phyloP scores from a whole-genome alignment of 495 filamentous ascomycete species.

The Bacidia gigantensis region DNA sequence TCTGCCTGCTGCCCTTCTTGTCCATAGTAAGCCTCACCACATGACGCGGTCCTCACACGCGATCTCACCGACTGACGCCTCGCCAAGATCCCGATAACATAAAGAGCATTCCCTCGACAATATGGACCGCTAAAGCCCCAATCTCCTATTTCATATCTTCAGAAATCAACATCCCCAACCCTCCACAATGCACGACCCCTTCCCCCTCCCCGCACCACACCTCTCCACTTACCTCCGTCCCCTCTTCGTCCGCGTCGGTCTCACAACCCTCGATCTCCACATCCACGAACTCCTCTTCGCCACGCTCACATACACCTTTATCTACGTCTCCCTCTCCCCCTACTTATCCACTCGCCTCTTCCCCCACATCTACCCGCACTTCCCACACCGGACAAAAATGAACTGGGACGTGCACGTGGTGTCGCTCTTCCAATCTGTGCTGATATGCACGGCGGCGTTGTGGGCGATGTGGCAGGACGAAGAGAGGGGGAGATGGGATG shows the following conservation, averaged over 20 bases:
- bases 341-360: constrained; percentile 53
- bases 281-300: constrained; percentile 75
- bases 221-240: constrained; percentile 29
- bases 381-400: constrained; percentile 54
- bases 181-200: constrained; percentile 34
- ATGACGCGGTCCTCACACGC: not conserved
- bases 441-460: constrained; percentile 66
- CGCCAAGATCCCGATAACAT: no score
- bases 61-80: not conserved
- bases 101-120: no score
- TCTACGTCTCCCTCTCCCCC: constrained; percentile 63
- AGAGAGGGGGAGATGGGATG: constrained; percentile 60
- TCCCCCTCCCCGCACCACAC: constrained; percentile 30
- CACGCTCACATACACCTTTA: constrained; percentile 61
- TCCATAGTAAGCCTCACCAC: not conserved
- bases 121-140: not conserved
- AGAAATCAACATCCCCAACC: not conserved
- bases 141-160: not conserved
- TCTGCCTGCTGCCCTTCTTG: not conserved
- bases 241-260: constrained; percentile 35
- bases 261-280: constrained; percentile 68
- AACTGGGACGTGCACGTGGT: constrained; percentile 98
- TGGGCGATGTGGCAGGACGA: constrained; percentile 73
- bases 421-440: constrained; percentile 67
- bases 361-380: constrained; percentile 53